Evolutionary conservation across 345 rosid species (phyloP).

Genomic region (Aquilaria malaccensis): DNA sequence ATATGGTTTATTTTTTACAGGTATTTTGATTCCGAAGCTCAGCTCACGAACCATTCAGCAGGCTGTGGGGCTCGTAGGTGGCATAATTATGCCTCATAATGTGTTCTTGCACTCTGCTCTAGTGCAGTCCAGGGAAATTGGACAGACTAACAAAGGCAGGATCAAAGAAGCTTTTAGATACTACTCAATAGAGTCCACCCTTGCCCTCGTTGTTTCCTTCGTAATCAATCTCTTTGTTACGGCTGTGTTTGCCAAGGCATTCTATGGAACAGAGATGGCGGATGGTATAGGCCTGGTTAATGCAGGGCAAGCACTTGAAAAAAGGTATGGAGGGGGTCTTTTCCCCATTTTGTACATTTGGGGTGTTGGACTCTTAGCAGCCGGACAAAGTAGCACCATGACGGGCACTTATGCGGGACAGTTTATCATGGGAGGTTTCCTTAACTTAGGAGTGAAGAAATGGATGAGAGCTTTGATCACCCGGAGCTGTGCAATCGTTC

Average conservation of each 20-base stretch:
- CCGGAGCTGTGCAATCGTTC: constrained; percentile 76
- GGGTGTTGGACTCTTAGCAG: constrained; percentile 85
- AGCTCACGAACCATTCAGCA: constrained; percentile 81
- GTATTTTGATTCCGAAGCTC: constrained; percentile 71
- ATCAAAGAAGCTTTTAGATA: constrained; percentile 86
- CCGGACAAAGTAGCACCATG: constrained; percentile 94
- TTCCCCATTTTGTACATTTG: constrained; percentile 90
- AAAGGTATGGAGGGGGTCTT: constrained; percentile 80
- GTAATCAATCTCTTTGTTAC: constrained; percentile 86
- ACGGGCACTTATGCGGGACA: constrained; percentile 95
- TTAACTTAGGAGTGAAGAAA: constrained; percentile 79
- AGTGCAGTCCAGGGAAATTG: constrained; percentile 81
- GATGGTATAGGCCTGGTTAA: constrained; percentile 68
- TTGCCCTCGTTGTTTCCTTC: constrained; percentile 69
- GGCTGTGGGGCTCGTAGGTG: constrained; percentile 93
- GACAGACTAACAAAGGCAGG: constrained; percentile 46
- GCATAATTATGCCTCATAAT: constrained; percentile 95
- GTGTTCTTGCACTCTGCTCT: constrained; percentile 95
- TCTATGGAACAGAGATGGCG: constrained; percentile 69
- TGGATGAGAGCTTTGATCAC: constrained; percentile 94
- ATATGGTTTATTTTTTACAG: constrained; percentile 24
- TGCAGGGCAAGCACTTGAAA: constrained; percentile 83
- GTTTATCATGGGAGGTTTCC: constrained; percentile 95
- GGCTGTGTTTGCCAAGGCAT: constrained; percentile 81
- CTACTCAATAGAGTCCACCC: constrained; percentile 73